phyloP scores from a whole-genome alignment of 176 grass and related monocot genomes.

The Microstegium vimineum region DNA sequence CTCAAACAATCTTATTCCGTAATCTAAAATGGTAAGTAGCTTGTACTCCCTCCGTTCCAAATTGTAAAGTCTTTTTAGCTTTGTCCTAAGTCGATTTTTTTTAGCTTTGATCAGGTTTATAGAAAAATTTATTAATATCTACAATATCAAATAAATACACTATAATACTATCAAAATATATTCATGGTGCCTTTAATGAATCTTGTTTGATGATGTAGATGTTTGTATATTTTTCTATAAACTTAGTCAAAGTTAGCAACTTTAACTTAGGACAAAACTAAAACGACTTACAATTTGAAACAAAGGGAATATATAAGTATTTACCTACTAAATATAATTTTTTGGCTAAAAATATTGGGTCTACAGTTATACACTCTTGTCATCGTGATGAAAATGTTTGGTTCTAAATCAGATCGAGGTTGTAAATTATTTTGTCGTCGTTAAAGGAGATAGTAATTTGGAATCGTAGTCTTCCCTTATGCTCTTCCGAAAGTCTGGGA shows the following conservation, averaged over 20 bases:
- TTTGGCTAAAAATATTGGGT: neutral
- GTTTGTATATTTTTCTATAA: neutral
- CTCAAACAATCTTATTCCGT: neutral
- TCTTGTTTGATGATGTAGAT: neutral
- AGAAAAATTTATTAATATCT: neutral
- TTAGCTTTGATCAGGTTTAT: neutral
- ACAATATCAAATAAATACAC: neutral
- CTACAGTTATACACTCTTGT: neutral
- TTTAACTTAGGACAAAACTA: neutral
- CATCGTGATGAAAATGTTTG: neutral
- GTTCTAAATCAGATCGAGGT: constrained; percentile 2
- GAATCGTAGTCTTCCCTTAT: neutral
- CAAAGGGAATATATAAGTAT: neutral
- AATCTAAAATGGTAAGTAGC: neutral
- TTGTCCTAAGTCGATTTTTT: neutral
- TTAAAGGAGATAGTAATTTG: neutral
- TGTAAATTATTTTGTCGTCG: constrained; percentile 12
- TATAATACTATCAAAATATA: neutral
- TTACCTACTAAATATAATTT: neutral
- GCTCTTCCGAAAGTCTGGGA: neutral
- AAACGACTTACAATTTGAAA: neutral
- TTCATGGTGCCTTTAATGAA: neutral
- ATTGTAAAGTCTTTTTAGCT: neutral
- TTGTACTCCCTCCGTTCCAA: neutral
- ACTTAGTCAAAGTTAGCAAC: neutral